These are phyloP conservation scores for Lindgomyces ingoldianus DNA, from an alignment of 495 filamentous ascomycete genomes.

Conservation along the genomic window DNA sequence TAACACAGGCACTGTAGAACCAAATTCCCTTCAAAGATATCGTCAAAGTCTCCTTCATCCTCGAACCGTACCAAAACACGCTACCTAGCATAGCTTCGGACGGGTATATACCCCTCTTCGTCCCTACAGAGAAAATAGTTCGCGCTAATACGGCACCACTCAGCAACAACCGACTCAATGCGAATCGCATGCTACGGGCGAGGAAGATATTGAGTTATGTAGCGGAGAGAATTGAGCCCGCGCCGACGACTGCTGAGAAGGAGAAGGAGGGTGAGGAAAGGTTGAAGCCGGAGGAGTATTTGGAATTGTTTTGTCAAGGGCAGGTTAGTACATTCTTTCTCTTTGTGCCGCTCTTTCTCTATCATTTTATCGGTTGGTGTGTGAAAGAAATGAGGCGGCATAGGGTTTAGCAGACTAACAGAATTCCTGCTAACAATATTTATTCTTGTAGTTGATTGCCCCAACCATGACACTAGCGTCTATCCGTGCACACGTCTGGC, in stretches of 20 bases:
- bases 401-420: no score
- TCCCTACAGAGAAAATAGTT: constrained; percentile 28
- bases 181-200: constrained; percentile 92
- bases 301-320: constrained; percentile 91
- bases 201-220: constrained; percentile 95
- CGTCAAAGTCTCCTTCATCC: constrained; percentile 86
- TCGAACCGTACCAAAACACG: constrained; percentile 78
- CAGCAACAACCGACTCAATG: constrained; percentile 85
- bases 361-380: background rate
- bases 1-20: constrained; percentile 57
- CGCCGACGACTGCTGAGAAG: constrained; percentile 48
- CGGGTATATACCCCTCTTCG: constrained; percentile 39
- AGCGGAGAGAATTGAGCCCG: constrained; percentile 81
- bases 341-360: background rate
- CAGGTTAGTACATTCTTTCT: constrained; percentile 60
- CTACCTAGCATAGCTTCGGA: constrained; percentile 56
- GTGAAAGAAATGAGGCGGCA: no score
- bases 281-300: constrained; percentile 83
- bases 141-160: constrained; percentile 29
- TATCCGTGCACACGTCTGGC: constrained; percentile 87
- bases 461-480: constrained; percentile 88
- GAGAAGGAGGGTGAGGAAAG: constrained; percentile 58
- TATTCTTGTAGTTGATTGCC: constrained; percentile 46
- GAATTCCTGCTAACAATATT: background rate
- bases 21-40: constrained; percentile 85